Conservation (phyloP, 2,329 filamentous ascomycete species). For the Fusarium begoniae region DNA sequence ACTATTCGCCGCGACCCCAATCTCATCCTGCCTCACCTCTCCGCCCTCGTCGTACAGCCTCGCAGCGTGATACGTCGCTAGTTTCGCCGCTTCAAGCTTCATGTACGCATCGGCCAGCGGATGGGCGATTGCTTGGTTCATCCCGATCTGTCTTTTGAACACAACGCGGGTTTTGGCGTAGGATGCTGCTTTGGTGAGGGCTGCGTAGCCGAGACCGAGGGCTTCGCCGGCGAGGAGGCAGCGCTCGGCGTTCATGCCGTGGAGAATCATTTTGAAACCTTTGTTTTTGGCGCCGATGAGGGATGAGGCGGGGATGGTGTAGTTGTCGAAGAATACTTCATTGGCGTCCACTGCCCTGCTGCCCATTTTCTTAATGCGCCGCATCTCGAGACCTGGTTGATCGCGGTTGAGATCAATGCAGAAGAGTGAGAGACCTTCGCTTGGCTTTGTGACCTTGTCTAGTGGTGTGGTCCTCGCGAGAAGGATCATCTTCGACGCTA, state of each 20-base stretch:
- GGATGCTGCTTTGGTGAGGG: constrained; percentile 66
- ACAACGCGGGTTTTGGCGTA: constrained; percentile 75
- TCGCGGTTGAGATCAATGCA: constrained; percentile 77
- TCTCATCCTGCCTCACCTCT: constrained; percentile 61
- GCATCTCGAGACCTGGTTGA: constrained; percentile 69
- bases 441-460: constrained; percentile 73
- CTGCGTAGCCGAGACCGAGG: constrained; percentile 80
- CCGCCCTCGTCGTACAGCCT: constrained; percentile 66
- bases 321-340: constrained; percentile 88
- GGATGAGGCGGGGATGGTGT: constrained; percentile 68
- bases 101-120: constrained; percentile 73
- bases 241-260: constrained; percentile 83
- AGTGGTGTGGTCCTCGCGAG: constrained; percentile 78
- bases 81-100: constrained; percentile 70
- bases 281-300: constrained; percentile 78
- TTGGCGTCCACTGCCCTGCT: constrained; percentile 84
- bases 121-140: constrained; percentile 73
- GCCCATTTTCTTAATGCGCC: constrained; percentile 85
- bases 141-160: constrained; percentile 71
- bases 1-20: constrained; percentile 73
- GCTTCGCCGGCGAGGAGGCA: constrained; percentile 82
- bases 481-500: constrained; percentile 84
- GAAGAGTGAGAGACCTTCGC: constrained; percentile 81
- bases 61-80: constrained; percentile 73
- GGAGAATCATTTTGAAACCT: constrained; percentile 81